A percentile compares a stretch with the other conserved stretches of the same genome.
phyloP scores from a whole-genome alignment of 2,329 filamentous ascomycete species.

The Fusarium sp. region DNA sequence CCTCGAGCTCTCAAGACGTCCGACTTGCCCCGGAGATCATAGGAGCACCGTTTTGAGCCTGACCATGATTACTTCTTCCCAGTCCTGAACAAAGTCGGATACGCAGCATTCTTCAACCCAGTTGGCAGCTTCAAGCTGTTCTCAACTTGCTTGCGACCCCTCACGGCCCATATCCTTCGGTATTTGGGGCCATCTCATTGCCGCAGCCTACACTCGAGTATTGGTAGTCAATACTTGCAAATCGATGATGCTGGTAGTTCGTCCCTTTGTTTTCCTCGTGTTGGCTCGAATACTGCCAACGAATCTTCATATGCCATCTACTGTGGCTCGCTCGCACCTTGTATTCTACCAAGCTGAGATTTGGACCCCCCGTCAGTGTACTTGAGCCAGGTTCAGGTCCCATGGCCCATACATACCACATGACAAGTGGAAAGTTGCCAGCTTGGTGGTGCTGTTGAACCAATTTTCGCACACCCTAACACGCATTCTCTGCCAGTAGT shows the following conservation, averaged over 20 bases:
- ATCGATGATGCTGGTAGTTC: neutral
- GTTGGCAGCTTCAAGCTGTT: neutral
- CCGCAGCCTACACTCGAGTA: neutral
- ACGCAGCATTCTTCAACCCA: neutral
- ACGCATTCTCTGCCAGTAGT: slow-evolving; percentile 6
- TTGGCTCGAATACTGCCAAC: neutral
- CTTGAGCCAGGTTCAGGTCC: neutral
- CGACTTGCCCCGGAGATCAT: neutral
- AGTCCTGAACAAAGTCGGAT: neutral
- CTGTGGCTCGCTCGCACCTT: neutral
- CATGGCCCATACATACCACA: neutral
- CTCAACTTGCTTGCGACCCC: slow-evolving; percentile 1
- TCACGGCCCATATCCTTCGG: neutral
- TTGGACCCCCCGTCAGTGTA: neutral
- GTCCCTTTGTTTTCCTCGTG: neutral
- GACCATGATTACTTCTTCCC: neutral
- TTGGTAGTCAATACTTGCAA: neutral
- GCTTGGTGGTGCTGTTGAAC: neutral
- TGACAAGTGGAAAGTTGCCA: slow-evolving; percentile 6
- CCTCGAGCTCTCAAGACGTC: neutral
- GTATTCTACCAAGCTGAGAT: neutral
- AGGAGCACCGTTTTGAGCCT: too few species aligned
- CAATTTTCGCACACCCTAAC: neutral
- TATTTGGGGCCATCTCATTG: neutral
- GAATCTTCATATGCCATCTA: neutral